Evolutionary conservation across 2,329 filamentous ascomycete genomes (phyloP).

Genomic region (Neofusicoccum sp.): DNA sequence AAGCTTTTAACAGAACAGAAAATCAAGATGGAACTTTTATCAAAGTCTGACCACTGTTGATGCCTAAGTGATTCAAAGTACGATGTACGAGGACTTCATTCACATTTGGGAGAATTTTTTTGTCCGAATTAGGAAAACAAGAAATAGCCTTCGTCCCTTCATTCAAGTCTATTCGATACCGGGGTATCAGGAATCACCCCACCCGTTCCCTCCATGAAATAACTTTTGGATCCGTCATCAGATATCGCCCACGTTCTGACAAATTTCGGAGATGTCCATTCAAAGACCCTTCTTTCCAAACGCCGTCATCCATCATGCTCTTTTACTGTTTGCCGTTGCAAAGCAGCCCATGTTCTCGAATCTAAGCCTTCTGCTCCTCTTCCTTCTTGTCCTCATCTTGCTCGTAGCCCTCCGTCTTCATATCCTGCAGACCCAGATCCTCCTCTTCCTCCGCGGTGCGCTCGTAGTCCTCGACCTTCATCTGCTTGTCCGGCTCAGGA

Average conservation of each 20-base stretch:
- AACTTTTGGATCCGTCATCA: not conserved
- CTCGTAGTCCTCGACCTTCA: conserved; percentile 78
- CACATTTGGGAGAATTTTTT: not conserved
- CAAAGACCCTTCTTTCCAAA: not conserved
- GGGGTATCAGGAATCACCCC: not conserved
- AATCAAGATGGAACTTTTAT: too few species aligned
- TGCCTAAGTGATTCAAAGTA: too few species aligned
- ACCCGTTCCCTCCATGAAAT: too few species aligned
- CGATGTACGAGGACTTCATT: too few species aligned
- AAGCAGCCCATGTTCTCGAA: not conserved
- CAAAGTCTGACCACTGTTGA: too few species aligned
- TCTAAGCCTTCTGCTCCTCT: conserved; percentile 3
- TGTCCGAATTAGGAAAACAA: not conserved
- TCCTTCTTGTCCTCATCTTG: conserved; percentile 20
- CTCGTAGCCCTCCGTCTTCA: conserved; percentile 82
- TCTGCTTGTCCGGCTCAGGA: conserved; percentile 79
- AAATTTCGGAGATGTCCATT: not conserved
- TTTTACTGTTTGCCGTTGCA: not conserved
- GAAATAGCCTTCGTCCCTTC: not conserved
- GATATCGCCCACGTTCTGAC: not conserved
- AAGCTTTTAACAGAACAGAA: too few species aligned
- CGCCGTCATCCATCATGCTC: not conserved
- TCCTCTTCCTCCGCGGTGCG: conserved; percentile 92
- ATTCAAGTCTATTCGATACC: not conserved
- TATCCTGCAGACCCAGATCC: conserved; percentile 84